Evolutionary conservation across 148 eudicot genomes (phyloP).

Genomic region (Polygonum maritimum): DNA sequence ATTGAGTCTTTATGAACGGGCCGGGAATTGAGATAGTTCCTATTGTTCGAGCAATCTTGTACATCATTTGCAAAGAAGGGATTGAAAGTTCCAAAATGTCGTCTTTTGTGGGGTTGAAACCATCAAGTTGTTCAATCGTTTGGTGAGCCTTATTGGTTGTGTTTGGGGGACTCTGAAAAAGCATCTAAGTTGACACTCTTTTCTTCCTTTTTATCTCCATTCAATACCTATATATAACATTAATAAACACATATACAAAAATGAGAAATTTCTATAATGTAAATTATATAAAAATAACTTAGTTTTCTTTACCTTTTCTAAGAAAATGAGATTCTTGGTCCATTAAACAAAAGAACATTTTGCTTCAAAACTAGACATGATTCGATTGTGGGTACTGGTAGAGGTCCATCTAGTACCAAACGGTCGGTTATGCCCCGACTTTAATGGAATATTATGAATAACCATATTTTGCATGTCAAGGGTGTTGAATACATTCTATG

Average conservation of each 20-base stretch:
- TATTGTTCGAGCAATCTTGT: neutral
- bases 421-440: neutral
- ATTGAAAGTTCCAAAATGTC: neutral
- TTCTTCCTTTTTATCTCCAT: neutral
- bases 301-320: neutral
- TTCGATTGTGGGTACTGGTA: neutral
- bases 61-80: neutral
- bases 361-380: neutral
- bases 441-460: neutral
- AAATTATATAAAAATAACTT: neutral
- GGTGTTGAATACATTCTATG: neutral
- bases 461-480: neutral
- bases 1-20: neutral
- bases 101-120: neutral
- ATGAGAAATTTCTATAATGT: neutral
- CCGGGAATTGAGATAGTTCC: neutral
- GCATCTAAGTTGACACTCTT: neutral
- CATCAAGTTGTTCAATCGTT: neutral
- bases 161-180: neutral
- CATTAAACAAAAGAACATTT: neutral
- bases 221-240: neutral
- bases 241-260: neutral
- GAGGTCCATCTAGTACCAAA: neutral
- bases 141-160: neutral
- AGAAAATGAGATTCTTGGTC: neutral